Conservation (phyloP, 148 eudicot species). For the Cornus suecica region DNA sequence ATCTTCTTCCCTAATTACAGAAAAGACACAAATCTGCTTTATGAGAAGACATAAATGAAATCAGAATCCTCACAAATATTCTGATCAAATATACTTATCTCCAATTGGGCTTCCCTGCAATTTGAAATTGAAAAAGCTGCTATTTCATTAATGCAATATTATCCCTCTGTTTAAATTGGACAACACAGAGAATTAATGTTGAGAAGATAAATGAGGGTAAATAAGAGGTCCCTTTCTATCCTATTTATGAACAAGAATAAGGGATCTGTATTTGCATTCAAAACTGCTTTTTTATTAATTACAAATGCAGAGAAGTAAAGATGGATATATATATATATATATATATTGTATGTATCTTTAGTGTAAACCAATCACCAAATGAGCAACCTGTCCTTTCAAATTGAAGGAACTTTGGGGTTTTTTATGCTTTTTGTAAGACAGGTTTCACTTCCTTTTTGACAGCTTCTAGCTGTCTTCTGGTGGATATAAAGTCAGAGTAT, state of each 20-base stretch:
- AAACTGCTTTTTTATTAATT: slow-evolving; percentile 19
- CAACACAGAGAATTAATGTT: background rate
- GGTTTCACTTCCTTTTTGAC: slow-evolving; percentile 10
- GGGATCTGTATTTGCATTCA: slow-evolving; percentile 17
- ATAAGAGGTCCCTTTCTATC: slow-evolving; percentile 11
- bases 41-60: background rate
- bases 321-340: no score
- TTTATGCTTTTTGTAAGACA: slow-evolving; percentile 9
- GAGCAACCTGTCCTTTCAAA: slow-evolving; percentile 27
- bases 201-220: slow-evolving; percentile 1
- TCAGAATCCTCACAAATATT: background rate
- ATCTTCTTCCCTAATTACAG: background rate
- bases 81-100: background rate
- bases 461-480: slow-evolving; percentile 25
- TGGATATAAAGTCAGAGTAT: slow-evolving; percentile 12
- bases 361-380: slow-evolving; percentile 6
- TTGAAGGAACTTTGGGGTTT: slow-evolving; percentile 20
- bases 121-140: background rate
- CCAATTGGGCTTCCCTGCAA: slow-evolving; percentile 1
- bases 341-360: slow-evolving; percentile 13
- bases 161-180: background rate
- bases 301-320: slow-evolving; percentile 21
- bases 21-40: background rate
- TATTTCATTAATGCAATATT: no score
- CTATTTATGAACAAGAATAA: slow-evolving; percentile 16